Evolutionary conservation across 140 eudicot species (phyloP), one percentile per base, ranked within the genome.

Genomic region (Flaveria floridana): DNA sequence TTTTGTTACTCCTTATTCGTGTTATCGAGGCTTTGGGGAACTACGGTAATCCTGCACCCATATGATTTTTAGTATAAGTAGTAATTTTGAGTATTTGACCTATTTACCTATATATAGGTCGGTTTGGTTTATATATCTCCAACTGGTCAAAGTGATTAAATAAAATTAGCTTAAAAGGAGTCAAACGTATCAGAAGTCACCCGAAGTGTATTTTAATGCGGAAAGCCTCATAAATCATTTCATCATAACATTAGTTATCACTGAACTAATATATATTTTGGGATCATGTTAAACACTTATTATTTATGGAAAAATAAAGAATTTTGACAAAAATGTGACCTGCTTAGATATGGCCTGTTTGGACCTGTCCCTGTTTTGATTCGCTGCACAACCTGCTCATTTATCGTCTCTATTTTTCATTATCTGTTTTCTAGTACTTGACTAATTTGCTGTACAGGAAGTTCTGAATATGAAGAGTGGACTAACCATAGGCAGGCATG

Each of bases 391-490:
- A 10, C 57, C 26, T 42, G 58, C 59, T 28, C 68, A 59, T 59
- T 41, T 41, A n/a, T 44, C 34, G 41, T 28, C 58, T 41, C 59
- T 42, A 23, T 2, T 14, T 73, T 44, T 14, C 13, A 10, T 44
- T 67, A 25, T 72, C 7, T 57, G 4, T 70, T 47, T 12, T 15
- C 64, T 57, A 18, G 68, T 62, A 71, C 58, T 68, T 76, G 46
- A 70, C 73, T 63, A 12, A 56, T 50, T 37, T 79, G 75, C 42
- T 65, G 52, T 74, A 79, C 89, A 94, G 99, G 97, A 59, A 85
- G 97, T 83, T 84, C 92, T 11, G 99, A 94, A 88, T 94, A 94
- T 74, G 97, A 90, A 76, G 99, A 94, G 83, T 94, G 97, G 97
- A 88, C 88, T 75, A 88, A 87, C 79, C 99, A 94, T 73, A 86